Base-by-base conservation (phyloP, 2,329 filamentous ascomycete species). In the Eutypella sp. region DNA sequence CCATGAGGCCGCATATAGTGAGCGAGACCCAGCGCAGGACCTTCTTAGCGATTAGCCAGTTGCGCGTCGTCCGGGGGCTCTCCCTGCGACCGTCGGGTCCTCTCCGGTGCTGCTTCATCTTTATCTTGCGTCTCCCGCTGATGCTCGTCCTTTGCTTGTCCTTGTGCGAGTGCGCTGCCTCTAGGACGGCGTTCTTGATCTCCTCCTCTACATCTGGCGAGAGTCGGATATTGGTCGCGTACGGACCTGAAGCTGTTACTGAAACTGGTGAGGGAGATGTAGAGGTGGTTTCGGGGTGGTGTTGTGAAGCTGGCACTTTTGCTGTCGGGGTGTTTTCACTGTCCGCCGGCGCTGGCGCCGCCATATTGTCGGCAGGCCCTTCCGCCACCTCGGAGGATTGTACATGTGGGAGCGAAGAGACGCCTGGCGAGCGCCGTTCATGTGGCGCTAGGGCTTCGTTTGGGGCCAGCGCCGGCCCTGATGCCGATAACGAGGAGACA, bases 171-270 rank as follows among this genome's bases (percentile, higher is more conserved):
- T 41, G 33, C 38, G 46, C 40, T 2, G 46, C 39, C 23, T 46
- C 48, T 4, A 46, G 41, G 10, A 52, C 48, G 2, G 50, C 48
- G 24, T 45, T 46, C 39, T 47, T 50, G 20, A 52, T 47, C 2
- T 52, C 50, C 16, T 52, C 47, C 22, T 52, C 48, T 31, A 50
- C 22, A 13, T 48, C 44, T 27, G 37, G 16, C 11, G 50, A 46
- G 8, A 52, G 50, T 19, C 36, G 36, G 36, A 39, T 22, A 4
- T 11, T 23, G 36, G 18, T 9, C 20, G 19, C 36, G 13, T 19
- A 19, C 20, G 36, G 36, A 20, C 23, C 19, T 20, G 36, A 22
- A 5, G 36, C 36, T 11, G 36, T 39, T 16, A 39, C 23, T 9
- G 36, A 39, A 10, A 39, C 36, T 11, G 36, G 18, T 15, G 36